These are phyloP conservation scores for Lasiosphaeriaceae sp. DNA, from an alignment of 495 filamentous ascomycete species.

Conservation along the genomic window DNA sequence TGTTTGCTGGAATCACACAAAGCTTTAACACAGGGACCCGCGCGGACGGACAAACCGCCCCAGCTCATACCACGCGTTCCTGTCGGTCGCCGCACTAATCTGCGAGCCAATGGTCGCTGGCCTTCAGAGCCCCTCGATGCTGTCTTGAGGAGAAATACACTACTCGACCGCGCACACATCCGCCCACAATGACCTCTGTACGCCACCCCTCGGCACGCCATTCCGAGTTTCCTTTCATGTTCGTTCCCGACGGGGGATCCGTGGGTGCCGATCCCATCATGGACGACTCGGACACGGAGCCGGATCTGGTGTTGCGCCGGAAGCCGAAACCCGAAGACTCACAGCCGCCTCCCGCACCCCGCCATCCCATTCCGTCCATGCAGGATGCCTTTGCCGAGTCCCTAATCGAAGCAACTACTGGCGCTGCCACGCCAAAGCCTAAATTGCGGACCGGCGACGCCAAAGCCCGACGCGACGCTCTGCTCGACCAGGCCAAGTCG, in stretches of 20 bases:
- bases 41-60: constrained; percentile 8
- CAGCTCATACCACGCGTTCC: constrained; percentile 22
- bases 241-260: constrained; percentile 15
- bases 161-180: background rate
- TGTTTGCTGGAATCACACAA: background rate
- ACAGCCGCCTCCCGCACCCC: constrained; percentile 21
- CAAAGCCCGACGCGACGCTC: constrained; percentile 59
- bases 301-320: constrained; percentile 11
- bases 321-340: constrained; percentile 9
- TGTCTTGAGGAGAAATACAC: background rate
- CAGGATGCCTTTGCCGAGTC: constrained; percentile 94
- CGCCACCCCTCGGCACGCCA: constrained; percentile 7
- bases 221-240: constrained; percentile 23
- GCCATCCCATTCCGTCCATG: constrained; percentile 70
- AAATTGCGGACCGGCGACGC: constrained; percentile 57
- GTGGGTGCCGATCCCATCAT: background rate
- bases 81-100: constrained; percentile 27
- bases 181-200: constrained; percentile 21
- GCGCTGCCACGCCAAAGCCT: constrained; percentile 41
- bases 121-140: constrained; percentile 4
- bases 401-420: constrained; percentile 63
- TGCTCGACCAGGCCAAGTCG: constrained; percentile 64
- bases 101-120: constrained; percentile 16
- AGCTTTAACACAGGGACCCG: background rate
- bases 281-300: constrained; percentile 8